Conservation (phyloP, 805 yeast genomes). For the Starmera pachycereana region DNA sequence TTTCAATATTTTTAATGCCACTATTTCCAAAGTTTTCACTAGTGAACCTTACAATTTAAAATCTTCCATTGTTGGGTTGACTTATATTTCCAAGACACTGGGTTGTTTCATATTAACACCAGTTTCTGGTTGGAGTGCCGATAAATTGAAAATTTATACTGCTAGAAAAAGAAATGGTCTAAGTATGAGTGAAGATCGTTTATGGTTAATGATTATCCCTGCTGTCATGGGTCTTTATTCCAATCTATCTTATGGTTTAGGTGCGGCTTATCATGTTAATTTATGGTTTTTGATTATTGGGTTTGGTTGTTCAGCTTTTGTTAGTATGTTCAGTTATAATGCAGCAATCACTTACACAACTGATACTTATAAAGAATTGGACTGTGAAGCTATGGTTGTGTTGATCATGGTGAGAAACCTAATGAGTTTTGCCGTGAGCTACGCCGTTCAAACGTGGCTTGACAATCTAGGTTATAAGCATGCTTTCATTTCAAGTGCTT, state of each 20-base stretch:
- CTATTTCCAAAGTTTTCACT: constrained; percentile 31
- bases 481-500: constrained; percentile 46
- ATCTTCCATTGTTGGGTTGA: constrained; percentile 37
- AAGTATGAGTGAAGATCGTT: constrained; percentile 46
- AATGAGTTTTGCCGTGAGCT: constrained; percentile 63
- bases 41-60: constrained; percentile 42
- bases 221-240: constrained; percentile 43
- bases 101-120: constrained; percentile 34
- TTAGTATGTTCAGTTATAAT: constrained; percentile 42
- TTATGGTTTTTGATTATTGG: constrained; percentile 50
- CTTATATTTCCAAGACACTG: constrained; percentile 42
- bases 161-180: constrained; percentile 41
- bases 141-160: constrained; percentile 35
- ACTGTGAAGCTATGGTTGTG: constrained; percentile 44
- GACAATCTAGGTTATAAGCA: constrained; percentile 40
- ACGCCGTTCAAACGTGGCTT: constrained; percentile 52
- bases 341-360: constrained; percentile 43
- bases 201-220: constrained; percentile 40
- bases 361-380: constrained; percentile 45
- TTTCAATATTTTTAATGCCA: constrained; percentile 39
- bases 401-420: constrained; percentile 46
- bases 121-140: constrained; percentile 40
- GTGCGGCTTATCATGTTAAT: constrained; percentile 41
- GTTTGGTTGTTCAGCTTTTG: constrained; percentile 45
- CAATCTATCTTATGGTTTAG: constrained; percentile 53